phyloP scores from a whole-genome alignment of 306 rosid species.

The Castanospermum australe region DNA sequence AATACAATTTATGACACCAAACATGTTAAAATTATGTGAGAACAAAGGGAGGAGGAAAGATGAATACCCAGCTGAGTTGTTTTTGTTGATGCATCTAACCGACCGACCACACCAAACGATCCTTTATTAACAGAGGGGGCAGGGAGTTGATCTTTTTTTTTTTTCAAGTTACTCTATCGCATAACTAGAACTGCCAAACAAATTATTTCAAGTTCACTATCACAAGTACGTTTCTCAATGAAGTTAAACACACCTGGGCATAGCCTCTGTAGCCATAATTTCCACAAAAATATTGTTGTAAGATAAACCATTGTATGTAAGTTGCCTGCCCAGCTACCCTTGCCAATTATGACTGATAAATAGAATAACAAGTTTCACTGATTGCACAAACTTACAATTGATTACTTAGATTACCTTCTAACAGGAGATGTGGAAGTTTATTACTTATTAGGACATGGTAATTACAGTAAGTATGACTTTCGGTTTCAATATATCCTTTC shows the following conservation, averaged over 20 bases:
- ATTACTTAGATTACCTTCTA: background rate
- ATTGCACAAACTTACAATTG: background rate
- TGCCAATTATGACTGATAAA: background rate
- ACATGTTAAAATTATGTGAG: too few relatives aligned
- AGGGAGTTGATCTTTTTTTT: too few relatives aligned
- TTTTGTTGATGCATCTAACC: too few relatives aligned
- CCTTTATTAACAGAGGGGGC: too few relatives aligned
- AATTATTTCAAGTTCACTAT: too few relatives aligned
- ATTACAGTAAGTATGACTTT: slow-evolving; percentile 12
- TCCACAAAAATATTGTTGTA: background rate
- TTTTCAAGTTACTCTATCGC: too few relatives aligned
- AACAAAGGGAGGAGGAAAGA: too few relatives aligned
- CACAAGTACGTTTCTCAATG: background rate
- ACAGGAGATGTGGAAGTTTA: background rate
- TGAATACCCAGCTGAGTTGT: too few relatives aligned
- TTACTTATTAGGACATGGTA: background rate
- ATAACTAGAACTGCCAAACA: too few relatives aligned
- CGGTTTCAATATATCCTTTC: slow-evolving; percentile 5
- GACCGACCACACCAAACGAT: too few relatives aligned
- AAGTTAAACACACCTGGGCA: background rate
- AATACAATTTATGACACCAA: too few relatives aligned
- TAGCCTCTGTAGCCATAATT: background rate
- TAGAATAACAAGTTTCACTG: background rate
- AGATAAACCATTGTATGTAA: background rate
- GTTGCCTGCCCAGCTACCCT: background rate